Evolutionary conservation across 1,284 basidiomycete genomes (phyloP), one percentile per base, ranked within the genome.

Genomic region (Sporisorium scitamineum): DNA sequence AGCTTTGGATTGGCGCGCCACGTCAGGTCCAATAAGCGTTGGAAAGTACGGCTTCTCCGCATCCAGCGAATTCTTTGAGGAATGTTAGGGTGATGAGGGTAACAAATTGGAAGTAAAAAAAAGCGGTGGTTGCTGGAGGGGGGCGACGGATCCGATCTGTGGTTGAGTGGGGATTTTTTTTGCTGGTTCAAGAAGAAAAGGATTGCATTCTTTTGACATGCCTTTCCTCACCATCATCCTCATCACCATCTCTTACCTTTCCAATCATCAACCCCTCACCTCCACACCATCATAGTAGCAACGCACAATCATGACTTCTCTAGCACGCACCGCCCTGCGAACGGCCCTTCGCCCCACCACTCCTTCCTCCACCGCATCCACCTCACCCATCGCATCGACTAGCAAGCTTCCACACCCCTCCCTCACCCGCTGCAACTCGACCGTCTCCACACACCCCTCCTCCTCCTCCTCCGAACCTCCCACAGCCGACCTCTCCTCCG

Each of bases 311-410:
- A 70, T 70, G 68, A 44, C 61, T 29, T 70, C 61, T 2, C 32
- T 70, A 44, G 42, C n/a, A n/a, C 61, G 68, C 48, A 51, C 50
- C 24, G 27, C 2, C 10, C 16, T 70, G 47, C 54, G 50, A n/a
- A 57, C 48, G 18, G 50, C 61, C 22, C 47, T 71, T 16, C 54
- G 52, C 18, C 27, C 26, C 11, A 32, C 27, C 50, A 31, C 58
- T 10, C n/a, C 60, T 1, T 39, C 45, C 24, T 42, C 42, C 37
- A 29, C 9, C 26, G 53, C 65, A 8, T 39, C 54, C 14, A 47
- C 61, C 32, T 39, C 51, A n/a, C 60, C 55, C 24, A 22, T 61
- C 11, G 70, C 70, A 31, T 72, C 70, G 22, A 62, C 16, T 34
- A 68, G 65, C 54, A 64, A 58, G 29, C 51, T 68, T 9, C 48